phyloP scores from a whole-genome alignment of 345 rosid genomes.

The Eucalyptus regnans region DNA sequence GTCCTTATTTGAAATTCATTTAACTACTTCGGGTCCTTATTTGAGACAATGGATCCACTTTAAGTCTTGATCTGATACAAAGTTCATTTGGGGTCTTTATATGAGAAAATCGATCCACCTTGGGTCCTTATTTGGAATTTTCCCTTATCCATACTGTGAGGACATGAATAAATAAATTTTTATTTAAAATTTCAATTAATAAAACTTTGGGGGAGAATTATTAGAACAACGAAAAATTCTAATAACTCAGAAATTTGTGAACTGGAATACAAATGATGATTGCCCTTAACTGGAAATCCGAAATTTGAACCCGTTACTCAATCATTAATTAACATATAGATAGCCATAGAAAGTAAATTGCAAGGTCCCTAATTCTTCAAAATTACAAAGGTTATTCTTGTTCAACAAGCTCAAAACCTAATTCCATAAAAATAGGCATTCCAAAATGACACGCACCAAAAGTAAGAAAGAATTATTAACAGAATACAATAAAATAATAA shows the following conservation, averaged over 20 bases:
- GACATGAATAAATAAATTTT: background rate
- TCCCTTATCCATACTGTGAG: too few species aligned
- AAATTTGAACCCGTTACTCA: background rate
- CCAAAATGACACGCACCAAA: background rate
- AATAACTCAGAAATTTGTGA: background rate
- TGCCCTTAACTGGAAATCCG: accelerated
- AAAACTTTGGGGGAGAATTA: background rate
- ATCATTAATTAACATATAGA: accelerated
- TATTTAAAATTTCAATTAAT: background rate
- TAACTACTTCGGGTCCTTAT: too few species aligned
- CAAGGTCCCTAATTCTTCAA: background rate
- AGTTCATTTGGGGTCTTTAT: too few species aligned
- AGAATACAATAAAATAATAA: too few species aligned
- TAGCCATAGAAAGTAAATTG: background rate
- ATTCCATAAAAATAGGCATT: background rate
- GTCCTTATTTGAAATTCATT: too few species aligned
- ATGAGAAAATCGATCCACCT: too few species aligned
- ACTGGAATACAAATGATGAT: background rate
- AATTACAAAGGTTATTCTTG: background rate
- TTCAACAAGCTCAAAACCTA: background rate
- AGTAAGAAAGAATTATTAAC: background rate
- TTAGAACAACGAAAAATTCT: background rate
- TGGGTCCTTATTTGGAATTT: too few species aligned
- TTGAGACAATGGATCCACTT: too few species aligned
- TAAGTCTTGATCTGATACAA: too few species aligned